Percentiles rank a stretch among this genome's conserved stretches.
Conservation (phyloP, 441 rosid species). For the Erysimum cheiri region DNA sequence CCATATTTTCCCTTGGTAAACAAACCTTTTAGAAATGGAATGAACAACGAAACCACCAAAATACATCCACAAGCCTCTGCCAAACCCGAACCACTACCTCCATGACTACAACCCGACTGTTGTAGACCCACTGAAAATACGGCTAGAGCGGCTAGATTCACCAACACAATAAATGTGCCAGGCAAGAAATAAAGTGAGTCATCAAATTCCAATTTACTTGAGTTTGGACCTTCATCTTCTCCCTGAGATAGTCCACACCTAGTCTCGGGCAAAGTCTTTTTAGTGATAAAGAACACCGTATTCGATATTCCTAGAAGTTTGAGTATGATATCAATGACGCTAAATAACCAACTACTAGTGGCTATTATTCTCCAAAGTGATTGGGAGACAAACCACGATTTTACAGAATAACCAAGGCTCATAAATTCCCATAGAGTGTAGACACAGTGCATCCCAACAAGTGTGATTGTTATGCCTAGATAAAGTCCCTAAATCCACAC, state of each 20-base stretch:
- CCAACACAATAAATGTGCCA: conserved; percentile 57
- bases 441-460: conserved; percentile 36
- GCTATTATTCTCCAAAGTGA: conserved; percentile 37
- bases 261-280: conserved; percentile 43
- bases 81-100: conserved; percentile 29
- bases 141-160: conserved; percentile 48
- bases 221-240: conserved; percentile 7
- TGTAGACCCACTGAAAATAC: conserved; percentile 32
- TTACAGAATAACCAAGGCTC: conserved; percentile 26
- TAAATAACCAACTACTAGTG: conserved; percentile 54
- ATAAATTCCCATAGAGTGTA: conserved; percentile 38
- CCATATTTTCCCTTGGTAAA: conserved; percentile 63
- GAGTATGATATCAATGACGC: conserved; percentile 45
- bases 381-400: conserved; percentile 18
- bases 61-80: conserved; percentile 39
- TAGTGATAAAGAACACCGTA: conserved; percentile 54
- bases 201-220: conserved; percentile 48
- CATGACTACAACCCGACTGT: background rate
- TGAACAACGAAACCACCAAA: conserved; percentile 29
- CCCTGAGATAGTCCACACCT: background rate
- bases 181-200: conserved; percentile 56
- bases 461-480: conserved; percentile 24
- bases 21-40: conserved; percentile 42
- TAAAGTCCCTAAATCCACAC: conserved; percentile 6
- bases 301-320: conserved; percentile 59